Evolutionary conservation across 495 filamentous ascomycete genomes (phyloP), one percentile per base, ranked within the genome.

Genomic region (Penicillium malachiteum): DNA sequence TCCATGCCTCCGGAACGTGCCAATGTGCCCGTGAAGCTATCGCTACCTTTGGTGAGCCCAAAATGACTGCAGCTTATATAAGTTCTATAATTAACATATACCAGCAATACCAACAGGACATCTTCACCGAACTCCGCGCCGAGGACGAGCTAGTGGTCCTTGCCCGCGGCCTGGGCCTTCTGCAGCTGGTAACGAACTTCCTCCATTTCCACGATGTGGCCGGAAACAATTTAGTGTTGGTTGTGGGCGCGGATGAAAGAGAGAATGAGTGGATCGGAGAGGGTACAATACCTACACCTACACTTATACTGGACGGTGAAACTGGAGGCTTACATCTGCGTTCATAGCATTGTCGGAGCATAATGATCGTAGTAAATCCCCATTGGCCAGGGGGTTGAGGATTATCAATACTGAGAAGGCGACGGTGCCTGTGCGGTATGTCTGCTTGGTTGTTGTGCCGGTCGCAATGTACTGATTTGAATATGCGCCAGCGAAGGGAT

Each of bases 191-290:
- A 55, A 95, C 91, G 13, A 97, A 97, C 67, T 83, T 98, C 8
- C 84, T 98, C 34, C 95, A 98, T 69, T 91, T 92, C 17, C 96
- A 96, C 73, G 94, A 98, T 79, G 93, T 91, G 3, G 91, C 91
- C 7, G 94, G 95, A 5, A 92, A 92, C 71, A 97, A 96, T 68
- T 70, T 98, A 42, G 84, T 97, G 31, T 74, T 98, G 54, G 69
- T 98, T 40, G 84, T 97, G 35, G 90, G 90, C n/a, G 92, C 95
- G 30, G 87, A 93, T 55, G 91, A 97, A 31, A 82, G 90, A 52
- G 94, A 98, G 66, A 96, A 96, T 84, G 87, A 86, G 21, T 94
- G 91, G 91, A 89, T 96, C 55, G 91, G 91, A 55, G 90, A 94
- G 75, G 80, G 81, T 84, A 71, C 31, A 67, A 48, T 21, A 21